Base-by-base conservation (phyloP, 2,329 filamentous ascomycete genomes). In the Elsinoe perseae region DNA sequence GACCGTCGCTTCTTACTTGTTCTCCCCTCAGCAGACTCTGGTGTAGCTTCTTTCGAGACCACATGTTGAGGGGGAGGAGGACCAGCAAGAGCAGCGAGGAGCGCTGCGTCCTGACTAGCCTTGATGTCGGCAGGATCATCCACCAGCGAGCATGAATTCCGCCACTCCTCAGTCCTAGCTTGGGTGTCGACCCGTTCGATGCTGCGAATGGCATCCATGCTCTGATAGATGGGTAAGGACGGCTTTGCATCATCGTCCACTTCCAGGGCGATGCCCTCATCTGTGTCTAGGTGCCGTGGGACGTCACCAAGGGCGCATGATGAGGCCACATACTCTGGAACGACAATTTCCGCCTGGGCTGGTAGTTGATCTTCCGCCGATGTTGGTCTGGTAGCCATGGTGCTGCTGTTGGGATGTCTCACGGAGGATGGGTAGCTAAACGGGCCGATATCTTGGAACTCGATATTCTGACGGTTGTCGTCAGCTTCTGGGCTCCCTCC, bases 1-100 rank as follows among this genome's bases (percentile, higher is more conserved):
- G 53, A 56, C 23, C 53, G 20, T 16, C 53, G 53, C 30, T 56
- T 56, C 21, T 36, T 56, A 30, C 48, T 52, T 20, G 48, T 52
- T 20, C 48, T 14, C 3, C 48, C 48, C 12, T 52, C 48, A 6
- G 48, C 48, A 1, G 48, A 52, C 10, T 52, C 48, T 32, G 27
- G 25, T 25, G 30, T 52, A 12, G 28, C 30, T 25, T 36, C 25
- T 20, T 25, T 32, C 48, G 28, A 32, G 28, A 21, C 18, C 3
- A 14, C 10, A 9, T 10, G 32, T 18, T n/a, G n/a, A n/a, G 48
- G 21, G 3, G 48, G 38, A 3, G 32, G 10, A 10, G 28, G 28
- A n/a, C 10, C 28, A 14, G 48, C 20, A 23, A 36, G 28, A 23
- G 48, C 48, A n/a, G 32, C 28, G 14, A n/a, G 1, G 10, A 34